These are phyloP conservation scores for Nakazawaea sp. DNA, from an alignment of 805 yeast species.

Conservation along the genomic window DNA sequence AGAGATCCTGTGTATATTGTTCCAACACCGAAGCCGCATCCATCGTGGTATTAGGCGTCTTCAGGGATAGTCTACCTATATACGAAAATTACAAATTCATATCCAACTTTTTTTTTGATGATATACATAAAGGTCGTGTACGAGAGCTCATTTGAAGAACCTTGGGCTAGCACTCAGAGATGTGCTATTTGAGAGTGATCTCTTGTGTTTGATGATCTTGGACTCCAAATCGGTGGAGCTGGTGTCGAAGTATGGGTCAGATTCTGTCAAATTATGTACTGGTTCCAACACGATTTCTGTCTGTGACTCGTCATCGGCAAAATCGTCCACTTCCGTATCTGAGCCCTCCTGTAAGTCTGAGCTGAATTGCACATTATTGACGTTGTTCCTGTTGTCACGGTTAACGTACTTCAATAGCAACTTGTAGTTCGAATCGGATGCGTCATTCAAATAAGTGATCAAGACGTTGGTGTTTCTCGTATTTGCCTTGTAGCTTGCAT, in stretches of 20 bases:
- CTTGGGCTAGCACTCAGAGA: no score
- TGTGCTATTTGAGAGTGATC: no score
- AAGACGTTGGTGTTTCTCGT: conserved; percentile 31
- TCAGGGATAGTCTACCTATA: neutral
- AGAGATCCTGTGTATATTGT: conserved; percentile 53
- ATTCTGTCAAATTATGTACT: no score
- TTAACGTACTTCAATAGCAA: neutral
- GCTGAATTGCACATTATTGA: neutral
- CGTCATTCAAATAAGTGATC: conserved; percentile 28
- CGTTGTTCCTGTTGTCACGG: conserved; percentile 1
- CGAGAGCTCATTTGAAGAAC: no score
- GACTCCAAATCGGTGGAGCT: no score
- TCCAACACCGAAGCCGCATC: conserved; percentile 86
- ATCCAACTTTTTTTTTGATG: neutral
- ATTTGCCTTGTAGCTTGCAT: conserved; percentile 34
- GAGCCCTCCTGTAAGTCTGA: neutral
- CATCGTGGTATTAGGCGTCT: conserved; percentile 32
- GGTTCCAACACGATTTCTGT: no score
- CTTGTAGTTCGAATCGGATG: neutral
- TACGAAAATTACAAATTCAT: neutral
- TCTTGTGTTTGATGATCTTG: no score
- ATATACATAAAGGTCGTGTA: no score
- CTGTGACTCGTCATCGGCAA: no score
- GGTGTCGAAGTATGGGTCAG: no score
- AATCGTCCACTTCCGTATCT: no score